Conservation (phyloP, 2,329 filamentous ascomycete genomes). For the Fusarium udum region DNA sequence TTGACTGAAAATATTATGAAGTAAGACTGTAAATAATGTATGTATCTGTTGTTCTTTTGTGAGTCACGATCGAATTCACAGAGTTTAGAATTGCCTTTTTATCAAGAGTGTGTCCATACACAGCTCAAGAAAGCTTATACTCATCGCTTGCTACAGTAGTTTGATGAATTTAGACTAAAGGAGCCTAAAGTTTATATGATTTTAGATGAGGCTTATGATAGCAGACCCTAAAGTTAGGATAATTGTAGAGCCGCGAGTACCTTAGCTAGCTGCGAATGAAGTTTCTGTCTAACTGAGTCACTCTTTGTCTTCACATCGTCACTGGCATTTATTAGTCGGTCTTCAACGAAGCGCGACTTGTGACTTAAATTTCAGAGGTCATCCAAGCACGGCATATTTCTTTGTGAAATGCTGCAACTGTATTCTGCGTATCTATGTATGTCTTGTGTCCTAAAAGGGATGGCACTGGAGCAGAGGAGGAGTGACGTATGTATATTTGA, state of each 20-base stretch:
- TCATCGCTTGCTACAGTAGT: fast-evolving
- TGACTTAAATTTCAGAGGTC: fast-evolving
- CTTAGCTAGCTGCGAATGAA: neutral
- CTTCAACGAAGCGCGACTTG: fast-evolving
- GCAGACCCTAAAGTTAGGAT: neutral
- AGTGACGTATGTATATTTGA: neutral
- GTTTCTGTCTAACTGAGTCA: fast-evolving
- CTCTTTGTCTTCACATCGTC: neutral
- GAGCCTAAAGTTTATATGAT: neutral
- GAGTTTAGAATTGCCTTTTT: neutral
- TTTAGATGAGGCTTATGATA: neutral
- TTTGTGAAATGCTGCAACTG: fast-evolving
- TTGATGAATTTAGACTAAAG: too few species aligned
- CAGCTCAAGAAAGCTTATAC: neutral
- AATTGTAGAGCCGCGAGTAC: too few species aligned
- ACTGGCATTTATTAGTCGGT: neutral
- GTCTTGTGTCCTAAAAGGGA: fast-evolving
- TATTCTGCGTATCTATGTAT: neutral
- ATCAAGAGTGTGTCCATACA: neutral
- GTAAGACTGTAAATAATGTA: fast-evolving
- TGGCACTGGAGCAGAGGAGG: fast-evolving
- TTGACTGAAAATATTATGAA: neutral
- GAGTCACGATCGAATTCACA: neutral
- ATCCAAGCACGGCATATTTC: fast-evolving
- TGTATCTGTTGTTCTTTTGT: fast-evolving